Evolutionary conservation across 2,329 filamentous ascomycete genomes (phyloP), one percentile per base, ranked within the genome.

Genomic region (Epichloe amarillans): DNA sequence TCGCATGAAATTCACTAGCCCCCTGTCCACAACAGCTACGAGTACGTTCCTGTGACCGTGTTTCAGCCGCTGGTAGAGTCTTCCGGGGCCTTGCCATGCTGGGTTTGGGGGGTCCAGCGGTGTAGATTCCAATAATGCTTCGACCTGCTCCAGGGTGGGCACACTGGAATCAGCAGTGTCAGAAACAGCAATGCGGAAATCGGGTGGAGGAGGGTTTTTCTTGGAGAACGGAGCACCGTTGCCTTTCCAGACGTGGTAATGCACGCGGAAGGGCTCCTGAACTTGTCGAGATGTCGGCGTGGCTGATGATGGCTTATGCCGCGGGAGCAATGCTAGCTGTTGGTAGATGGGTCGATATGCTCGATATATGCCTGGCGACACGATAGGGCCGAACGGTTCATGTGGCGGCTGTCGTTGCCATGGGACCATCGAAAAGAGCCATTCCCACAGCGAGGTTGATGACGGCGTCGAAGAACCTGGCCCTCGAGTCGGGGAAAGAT

Each of bases 21-120:
- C 93, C 55, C 88, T 79, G 64, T 97, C 93, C 36, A 96, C 89
- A 2, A 97, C 79, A 0, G 90, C 93, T 23, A 98, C 65, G 36
- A 96, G 73, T 35, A 93, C 86, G 65, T 88, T 93, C 56, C 88
- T 79, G 64, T 84, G 82, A 2, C 89, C 93, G 60, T 95, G 82
- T 66, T 89, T 91, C 55, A 97, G 70, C 53, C 86, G 81, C 60
- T 83, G 79, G 62, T 94, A 93, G 56, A 90, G 67, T 62, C 63
- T 72, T 60, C 62, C 79, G 63, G 66, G 73, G 44, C 64, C 55
- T 38, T 64, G 63, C 61, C 62, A 63, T 3, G 59, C 56, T 48
- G 61, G 56, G 5, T 58, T 58, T 8, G 79, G 84, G 84, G 1
- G 82, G 79, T 84, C 77, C 54, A 82, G 79, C 0, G 89, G 88